Evolutionary conservation across 106 monocot genomes (phyloP).

Genomic region (Allium cepa): DNA sequence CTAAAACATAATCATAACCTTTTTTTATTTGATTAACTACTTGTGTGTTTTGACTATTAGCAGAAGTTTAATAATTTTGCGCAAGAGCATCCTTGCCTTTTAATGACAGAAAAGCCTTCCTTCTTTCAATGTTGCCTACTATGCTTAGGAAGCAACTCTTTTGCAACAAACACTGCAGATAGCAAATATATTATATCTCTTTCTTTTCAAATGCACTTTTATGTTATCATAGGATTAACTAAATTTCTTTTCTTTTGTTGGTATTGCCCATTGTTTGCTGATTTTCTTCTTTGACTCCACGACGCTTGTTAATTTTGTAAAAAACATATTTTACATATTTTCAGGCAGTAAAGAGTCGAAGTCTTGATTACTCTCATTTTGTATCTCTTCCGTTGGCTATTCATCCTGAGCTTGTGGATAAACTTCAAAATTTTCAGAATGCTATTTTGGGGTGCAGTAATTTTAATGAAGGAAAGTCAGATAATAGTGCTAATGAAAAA

Average conservation of each 20-base stretch:
- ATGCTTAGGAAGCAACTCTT: too few relatives aligned
- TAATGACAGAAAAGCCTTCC: too few relatives aligned
- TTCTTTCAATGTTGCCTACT: too few relatives aligned
- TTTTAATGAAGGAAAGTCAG: constrained; percentile 5
- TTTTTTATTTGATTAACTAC: not conserved
- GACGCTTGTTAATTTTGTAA: not conserved
- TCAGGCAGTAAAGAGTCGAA: constrained; percentile 54
- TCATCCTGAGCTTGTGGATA: constrained; percentile 64
- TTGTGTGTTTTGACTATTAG: too few relatives aligned
- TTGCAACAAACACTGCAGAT: too few relatives aligned
- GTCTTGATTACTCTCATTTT: constrained; percentile 89
- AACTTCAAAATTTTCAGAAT: constrained; percentile 70
- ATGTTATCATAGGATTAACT: not conserved
- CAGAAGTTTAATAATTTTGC: too few relatives aligned
- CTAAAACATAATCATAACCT: not conserved
- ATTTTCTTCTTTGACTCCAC: not conserved
- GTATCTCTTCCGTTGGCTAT: constrained; percentile 84
- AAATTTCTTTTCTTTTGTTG: not conserved
- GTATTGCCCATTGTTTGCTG: not conserved
- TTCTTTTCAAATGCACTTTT: not conserved
- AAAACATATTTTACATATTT: not conserved
- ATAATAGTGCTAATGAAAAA: not conserved
- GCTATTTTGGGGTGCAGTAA: constrained; percentile 35
- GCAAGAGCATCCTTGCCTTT: too few relatives aligned
- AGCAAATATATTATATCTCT: not conserved